These are phyloP conservation scores for Senna tora DNA, from an alignment of 306 rosid genomes.

Conservation along the genomic window DNA sequence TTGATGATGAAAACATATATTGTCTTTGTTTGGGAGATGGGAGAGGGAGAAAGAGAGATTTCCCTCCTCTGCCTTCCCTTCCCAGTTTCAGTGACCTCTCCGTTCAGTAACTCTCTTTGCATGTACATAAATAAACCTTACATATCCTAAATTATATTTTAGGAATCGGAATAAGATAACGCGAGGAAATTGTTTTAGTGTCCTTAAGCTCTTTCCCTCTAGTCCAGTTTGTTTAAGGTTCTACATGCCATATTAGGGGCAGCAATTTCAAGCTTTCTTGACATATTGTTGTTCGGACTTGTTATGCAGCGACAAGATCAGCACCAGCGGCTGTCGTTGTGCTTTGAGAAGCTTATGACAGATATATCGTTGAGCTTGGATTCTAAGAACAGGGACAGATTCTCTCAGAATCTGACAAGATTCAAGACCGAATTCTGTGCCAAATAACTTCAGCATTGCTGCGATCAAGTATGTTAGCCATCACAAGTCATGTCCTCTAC, in stretches of 20 bases:
- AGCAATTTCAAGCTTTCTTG: slow-evolving; percentile 3
- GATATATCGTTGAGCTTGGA: slow-evolving; percentile 50
- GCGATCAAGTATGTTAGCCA: background rate
- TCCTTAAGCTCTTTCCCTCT: background rate
- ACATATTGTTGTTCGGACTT: slow-evolving; percentile 6
- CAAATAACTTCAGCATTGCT: slow-evolving; percentile 27
- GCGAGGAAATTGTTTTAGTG: background rate
- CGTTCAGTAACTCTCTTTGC: too few species aligned
- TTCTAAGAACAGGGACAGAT: slow-evolving; percentile 46
- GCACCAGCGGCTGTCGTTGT: slow-evolving; percentile 44
- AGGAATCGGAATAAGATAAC: background rate
- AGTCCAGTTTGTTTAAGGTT: background rate
- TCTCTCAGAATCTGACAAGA: slow-evolving; percentile 48
- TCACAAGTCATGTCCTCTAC: background rate
- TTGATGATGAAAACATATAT: background rate
- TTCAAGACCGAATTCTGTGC: slow-evolving; percentile 49
- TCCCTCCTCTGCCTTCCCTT: too few species aligned
- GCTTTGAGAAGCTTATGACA: slow-evolving; percentile 53
- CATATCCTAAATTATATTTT: too few species aligned
- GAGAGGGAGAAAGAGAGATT: background rate
- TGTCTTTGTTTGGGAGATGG: background rate
- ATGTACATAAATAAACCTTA: too few species aligned
- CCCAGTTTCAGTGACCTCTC: too few species aligned
- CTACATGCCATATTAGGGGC: slow-evolving; percentile 9
- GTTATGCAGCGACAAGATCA: slow-evolving; percentile 48